Base-by-base conservation (phyloP, 805 yeast genomes). In the Barnettozyma salicaria region DNA sequence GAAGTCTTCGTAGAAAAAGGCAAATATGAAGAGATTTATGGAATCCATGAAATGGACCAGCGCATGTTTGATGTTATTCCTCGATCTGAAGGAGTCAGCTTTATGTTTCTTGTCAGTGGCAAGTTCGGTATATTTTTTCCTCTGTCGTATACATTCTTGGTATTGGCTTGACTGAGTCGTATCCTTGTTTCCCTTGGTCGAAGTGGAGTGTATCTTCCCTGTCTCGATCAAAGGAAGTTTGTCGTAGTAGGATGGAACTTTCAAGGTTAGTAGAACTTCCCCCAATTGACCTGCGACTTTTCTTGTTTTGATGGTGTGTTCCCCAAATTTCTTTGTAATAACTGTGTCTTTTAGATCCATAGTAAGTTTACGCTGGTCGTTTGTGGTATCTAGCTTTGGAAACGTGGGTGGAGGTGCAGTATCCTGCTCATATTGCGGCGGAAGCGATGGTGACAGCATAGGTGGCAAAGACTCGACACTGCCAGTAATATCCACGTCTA, bases 1-100 rank as follows among this genome's bases (percentile, higher is more conserved):
- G n/a, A 36, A 32, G 21, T 53, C 56, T 12, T 50, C 51, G 22
- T 40, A 42, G 29, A 44, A 40, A 32, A 49, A 52, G 2, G 45
- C 56, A 14, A 46, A 39, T 4, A 52, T 41, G 31, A 42, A 50
- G 5, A 48, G 34, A 6, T 45, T 35, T 17, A 53, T 41, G 10
- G 47, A 44, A 18, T 53, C 52, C 13, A 50, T 31, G 24, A 39
- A 49, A 16, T 36, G 28, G 1, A 30, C 41, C 4, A 46, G 11
- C 1, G 52, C 37, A 9, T 24, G 22, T 13, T 36, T 40, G 5
- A 10, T 9, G 11, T 30, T 7, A 32, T 44, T 28, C 3, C 19
- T 19, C 1, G n/a, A 13, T 6, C 32, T 17, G 4, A 41, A 19
- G 2, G 34, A 30, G 29, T 51, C 55, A 4, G 47, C 58, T 19